Evolutionary conservation across 2,329 filamentous ascomycete species (phyloP).

Genomic region (Sporothrix mexicana): DNA sequence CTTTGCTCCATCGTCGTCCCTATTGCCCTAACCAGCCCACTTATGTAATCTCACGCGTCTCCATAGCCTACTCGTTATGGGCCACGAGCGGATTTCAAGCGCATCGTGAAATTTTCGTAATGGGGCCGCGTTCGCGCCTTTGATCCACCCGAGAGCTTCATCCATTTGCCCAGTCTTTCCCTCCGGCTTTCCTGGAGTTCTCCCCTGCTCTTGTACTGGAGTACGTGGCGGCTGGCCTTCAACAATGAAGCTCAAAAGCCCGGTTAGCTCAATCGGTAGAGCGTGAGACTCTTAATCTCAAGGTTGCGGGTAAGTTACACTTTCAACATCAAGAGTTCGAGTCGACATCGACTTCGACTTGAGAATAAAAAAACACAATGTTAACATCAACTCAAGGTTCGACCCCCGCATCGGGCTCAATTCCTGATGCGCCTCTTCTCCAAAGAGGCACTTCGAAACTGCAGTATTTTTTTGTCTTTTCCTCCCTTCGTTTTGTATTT

Average conservation of each 20-base stretch:
- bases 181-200: too few relatives aligned
- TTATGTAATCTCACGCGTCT: conserved; percentile 2
- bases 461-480: conserved; percentile 7
- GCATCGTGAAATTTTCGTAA: conserved; percentile 7
- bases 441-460: conserved; percentile 23
- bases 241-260: conserved; percentile 7
- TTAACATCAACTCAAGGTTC: conserved; percentile 37
- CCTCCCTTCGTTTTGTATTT: not conserved
- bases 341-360: not conserved
- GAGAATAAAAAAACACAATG: not conserved
- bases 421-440: conserved; percentile 45
- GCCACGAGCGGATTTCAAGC: not conserved
- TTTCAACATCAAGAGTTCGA: not conserved
- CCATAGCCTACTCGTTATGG: not conserved
- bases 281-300: conserved; percentile 70
- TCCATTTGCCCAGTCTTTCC: conserved; percentile 17
- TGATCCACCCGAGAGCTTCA: not conserved
- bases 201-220: not conserved
- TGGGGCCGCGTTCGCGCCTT: not conserved
- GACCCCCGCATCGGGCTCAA: conserved; percentile 58
- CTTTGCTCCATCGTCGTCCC: not conserved
- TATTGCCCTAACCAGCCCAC: not conserved
- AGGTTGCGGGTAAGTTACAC: conserved; percentile 41
- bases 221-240: conserved; percentile 4
- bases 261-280: conserved; percentile 61